Evolutionary conservation across 2,329 filamentous ascomycete species (phyloP).

Genomic region (Nigrospora oryzae): DNA sequence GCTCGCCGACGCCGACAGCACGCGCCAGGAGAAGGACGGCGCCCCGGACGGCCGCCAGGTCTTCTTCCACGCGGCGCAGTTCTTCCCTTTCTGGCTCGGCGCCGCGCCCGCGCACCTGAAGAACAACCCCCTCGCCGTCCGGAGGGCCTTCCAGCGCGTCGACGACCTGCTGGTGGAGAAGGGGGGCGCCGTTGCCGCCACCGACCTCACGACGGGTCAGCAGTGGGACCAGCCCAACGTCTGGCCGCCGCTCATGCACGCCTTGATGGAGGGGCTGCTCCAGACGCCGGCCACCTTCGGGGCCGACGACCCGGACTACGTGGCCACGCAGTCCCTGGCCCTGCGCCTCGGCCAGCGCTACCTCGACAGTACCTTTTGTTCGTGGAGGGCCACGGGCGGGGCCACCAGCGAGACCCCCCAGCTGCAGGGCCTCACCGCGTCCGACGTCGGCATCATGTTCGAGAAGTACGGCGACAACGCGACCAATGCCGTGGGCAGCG

Average conservation of each 20-base stretch:
- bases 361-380: constrained; percentile 60
- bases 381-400: constrained; percentile 60
- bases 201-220: constrained; percentile 51
- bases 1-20: constrained; percentile 36
- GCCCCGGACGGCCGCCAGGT: constrained; percentile 49
- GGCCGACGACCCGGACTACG: constrained; percentile 42
- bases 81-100: constrained; percentile 63
- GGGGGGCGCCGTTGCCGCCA: constrained; percentile 51
- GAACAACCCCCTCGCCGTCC: constrained; percentile 49
- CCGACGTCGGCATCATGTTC: constrained; percentile 53
- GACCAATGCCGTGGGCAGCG: constrained; percentile 52
- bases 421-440: constrained; percentile 33
- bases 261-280: constrained; percentile 53
- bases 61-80: constrained; percentile 49
- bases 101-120: constrained; percentile 49
- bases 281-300: constrained; percentile 50
- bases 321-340: constrained; percentile 45
- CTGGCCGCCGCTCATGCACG: constrained; percentile 60
- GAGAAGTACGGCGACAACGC: constrained; percentile 59
- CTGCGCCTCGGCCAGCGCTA: constrained; percentile 56
- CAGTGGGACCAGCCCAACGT: constrained; percentile 67
- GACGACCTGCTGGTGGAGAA: constrained; percentile 40
- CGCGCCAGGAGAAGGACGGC: constrained; percentile 27
- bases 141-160: constrained; percentile 44
- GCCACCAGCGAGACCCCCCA: constrained; percentile 43